Conservation (phyloP, 2,329 filamentous ascomycete genomes). For the Phoma sp. region DNA sequence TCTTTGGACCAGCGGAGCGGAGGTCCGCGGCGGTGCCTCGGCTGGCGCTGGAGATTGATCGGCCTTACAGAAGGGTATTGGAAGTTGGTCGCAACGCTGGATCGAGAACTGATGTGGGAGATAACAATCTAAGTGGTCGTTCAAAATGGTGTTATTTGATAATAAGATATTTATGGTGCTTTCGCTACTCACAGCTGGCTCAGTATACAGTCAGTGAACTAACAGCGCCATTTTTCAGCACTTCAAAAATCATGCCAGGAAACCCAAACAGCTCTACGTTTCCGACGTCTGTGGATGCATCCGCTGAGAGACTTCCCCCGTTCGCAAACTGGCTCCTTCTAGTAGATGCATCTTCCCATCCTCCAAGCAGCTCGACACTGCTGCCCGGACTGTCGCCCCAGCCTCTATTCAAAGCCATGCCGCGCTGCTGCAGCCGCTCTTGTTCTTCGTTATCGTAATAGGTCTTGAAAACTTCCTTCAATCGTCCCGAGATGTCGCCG, state of each 20-base stretch:
- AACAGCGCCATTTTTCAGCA: constrained; percentile 88
- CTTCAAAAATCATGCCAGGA: constrained; percentile 92
- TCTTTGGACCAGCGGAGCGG: too few relatives aligned
- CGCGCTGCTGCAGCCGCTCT: constrained; percentile 60
- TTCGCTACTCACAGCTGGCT: constrained; percentile 27
- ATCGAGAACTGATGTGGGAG: too few relatives aligned
- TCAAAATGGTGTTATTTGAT: not conserved
- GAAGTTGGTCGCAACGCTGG: too few relatives aligned
- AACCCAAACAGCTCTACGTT: constrained; percentile 92
- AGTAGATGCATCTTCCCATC: constrained; percentile 73
- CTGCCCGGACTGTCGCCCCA: constrained; percentile 92
- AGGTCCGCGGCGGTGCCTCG: constrained; percentile 20
- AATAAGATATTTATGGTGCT: not conserved
- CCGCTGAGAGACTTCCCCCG: constrained; percentile 47
- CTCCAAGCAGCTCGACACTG: constrained; percentile 69
- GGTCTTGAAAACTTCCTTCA: constrained; percentile 73
- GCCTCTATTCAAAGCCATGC: constrained; percentile 87
- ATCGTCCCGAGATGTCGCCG: constrained; percentile 66
- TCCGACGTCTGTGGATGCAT: constrained; percentile 60
- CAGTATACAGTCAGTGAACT: constrained; percentile 89
- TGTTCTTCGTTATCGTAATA: constrained; percentile 64
- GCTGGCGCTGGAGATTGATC: constrained; percentile 19
- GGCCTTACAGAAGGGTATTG: not conserved
- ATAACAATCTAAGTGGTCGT: not conserved
- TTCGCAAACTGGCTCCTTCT: constrained; percentile 44